phyloP scores from a whole-genome alignment of 2,329 filamentous ascomycete species.

The Rhytidhysteron rufulum region DNA sequence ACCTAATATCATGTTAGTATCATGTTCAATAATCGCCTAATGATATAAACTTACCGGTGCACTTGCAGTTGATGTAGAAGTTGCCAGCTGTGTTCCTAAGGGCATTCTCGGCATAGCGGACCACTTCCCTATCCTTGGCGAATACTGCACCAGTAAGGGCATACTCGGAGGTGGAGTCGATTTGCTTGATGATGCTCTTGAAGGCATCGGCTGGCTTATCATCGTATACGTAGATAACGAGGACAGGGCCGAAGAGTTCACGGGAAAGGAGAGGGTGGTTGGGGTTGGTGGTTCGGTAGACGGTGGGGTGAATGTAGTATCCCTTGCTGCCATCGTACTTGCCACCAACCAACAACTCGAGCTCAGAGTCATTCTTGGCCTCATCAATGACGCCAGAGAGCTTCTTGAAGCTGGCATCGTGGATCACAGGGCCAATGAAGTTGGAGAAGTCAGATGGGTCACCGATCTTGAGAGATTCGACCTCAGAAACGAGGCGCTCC shows the following conservation, averaged over 20 bases:
- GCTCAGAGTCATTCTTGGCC: slow-evolving; percentile 69
- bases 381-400: slow-evolving; percentile 71
- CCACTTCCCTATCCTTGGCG: slow-evolving; percentile 62
- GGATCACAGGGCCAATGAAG: slow-evolving; percentile 86
- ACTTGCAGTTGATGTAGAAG: slow-evolving; percentile 85
- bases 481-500: slow-evolving; percentile 63
- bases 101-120: slow-evolving; percentile 66
- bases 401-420: slow-evolving; percentile 77
- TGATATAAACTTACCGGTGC: slow-evolving; percentile 44
- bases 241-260: slow-evolving; percentile 79
- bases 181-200: slow-evolving; percentile 55
- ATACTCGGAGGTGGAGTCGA: slow-evolving; percentile 72
- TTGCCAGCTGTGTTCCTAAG: slow-evolving; percentile 73
- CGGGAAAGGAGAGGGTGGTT: slow-evolving; percentile 69
- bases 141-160: slow-evolving; percentile 75
- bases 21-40: neutral
- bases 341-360: slow-evolving; percentile 72
- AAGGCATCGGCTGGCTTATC: slow-evolving; percentile 60
- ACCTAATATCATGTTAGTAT: slow-evolving; percentile 24
- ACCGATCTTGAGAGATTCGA: slow-evolving; percentile 66
- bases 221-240: slow-evolving; percentile 73
- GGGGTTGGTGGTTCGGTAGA: slow-evolving; percentile 72
- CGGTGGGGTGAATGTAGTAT: slow-evolving; percentile 79
- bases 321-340: slow-evolving; percentile 73
- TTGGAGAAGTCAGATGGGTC: slow-evolving; percentile 66